Base-by-base conservation (phyloP, 192 early-diverging fungal species). In the Coemansia asiatica region DNA sequence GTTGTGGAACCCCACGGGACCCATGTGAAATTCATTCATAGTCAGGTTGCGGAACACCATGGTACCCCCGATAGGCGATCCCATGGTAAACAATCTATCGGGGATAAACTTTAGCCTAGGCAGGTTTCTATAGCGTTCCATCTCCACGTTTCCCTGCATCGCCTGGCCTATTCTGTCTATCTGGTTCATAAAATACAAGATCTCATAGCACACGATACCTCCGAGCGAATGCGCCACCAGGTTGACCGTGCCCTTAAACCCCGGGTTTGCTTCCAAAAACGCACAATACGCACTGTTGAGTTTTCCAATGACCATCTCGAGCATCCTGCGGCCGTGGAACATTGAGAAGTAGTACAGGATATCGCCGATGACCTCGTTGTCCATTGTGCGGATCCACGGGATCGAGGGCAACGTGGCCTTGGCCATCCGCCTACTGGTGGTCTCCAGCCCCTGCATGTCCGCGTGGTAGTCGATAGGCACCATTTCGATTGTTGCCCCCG, bases 161-260 rank as follows among this genome's bases (percentile, higher is more conserved):
- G n/a, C 50, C 27, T 15, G 56, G 38, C 31, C 36, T n/a, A n/a
- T n/a, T 21, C 56, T 46, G 15, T 19, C 25, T 16, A 22, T 51
- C 54, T 56, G 44, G 27, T 67, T 26, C 77, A 71, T 68, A 51
- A 59, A 60, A 36, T 68, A 69, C 29, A 91, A 56, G 36, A 91
- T 88, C 71, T 91, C 90, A 63, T 82, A 91, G 57, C 84, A 85
- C 31, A 89, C 83, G 1, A 91, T 69, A 8, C 90, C 90, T 22
- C 90, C 90, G 26, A 91, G 59, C 16, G 90, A 91, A 36, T 90
- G 84, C 7, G 87, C 88, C 31, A 88, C 79, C 7, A 91, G 70
- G 23, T 71, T 75, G 31, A 90, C 72, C 22, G 83, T 75, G 6
- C 90, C 90, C 44, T 75, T 72, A 61, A 91, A 91, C 18, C 74